Percentiles rank a stretch among this genome's conserved stretches.
phyloP scores from a whole-genome alignment of 805 yeast genomes.

The Metschnikowia sp. region DNA sequence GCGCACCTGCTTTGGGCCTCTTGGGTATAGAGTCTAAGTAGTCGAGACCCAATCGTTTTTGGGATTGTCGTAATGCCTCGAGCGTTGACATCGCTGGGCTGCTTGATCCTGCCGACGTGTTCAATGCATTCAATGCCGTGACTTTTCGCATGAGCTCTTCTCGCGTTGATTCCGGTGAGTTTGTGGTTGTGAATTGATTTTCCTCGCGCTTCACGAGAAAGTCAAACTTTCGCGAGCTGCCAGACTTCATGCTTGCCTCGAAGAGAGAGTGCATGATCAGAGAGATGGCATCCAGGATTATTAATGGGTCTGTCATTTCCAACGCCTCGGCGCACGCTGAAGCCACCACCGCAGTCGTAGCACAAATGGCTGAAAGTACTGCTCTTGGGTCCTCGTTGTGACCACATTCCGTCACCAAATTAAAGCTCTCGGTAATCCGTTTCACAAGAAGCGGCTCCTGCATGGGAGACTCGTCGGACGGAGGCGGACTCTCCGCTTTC shows the following conservation, averaged over 20 bases:
- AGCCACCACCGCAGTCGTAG: conserved; percentile 20
- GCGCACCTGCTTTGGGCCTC: neutral
- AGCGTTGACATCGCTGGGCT: neutral
- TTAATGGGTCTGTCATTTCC: conserved; percentile 6
- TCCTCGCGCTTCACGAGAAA: conserved; percentile 13
- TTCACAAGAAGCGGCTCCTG: conserved; percentile 26
- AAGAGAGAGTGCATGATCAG: conserved; percentile 10
- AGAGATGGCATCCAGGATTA: conserved; percentile 6
- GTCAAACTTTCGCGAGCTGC: conserved; percentile 10
- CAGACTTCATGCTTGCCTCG: conserved; percentile 12
- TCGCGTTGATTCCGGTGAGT: neutral
- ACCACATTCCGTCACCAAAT: conserved; percentile 32
- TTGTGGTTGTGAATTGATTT: neutral
- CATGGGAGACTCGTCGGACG: conserved; percentile 8
- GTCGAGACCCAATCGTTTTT: conserved; percentile 1
- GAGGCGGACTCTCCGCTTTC: conserved; percentile 3
- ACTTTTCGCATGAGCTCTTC: conserved; percentile 4
- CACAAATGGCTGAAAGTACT: conserved; percentile 23
- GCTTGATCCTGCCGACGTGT: neutral
- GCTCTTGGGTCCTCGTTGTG: conserved; percentile 32
- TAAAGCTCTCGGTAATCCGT: conserved; percentile 33
- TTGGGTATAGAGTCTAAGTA: neutral
- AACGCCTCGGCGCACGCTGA: conserved; percentile 4
- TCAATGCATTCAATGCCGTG: neutral
- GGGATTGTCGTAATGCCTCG: conserved; percentile 2